These are phyloP conservation scores for Diaporthe capsici DNA, from an alignment of 2,329 filamentous ascomycete genomes.

Conservation along the genomic window DNA sequence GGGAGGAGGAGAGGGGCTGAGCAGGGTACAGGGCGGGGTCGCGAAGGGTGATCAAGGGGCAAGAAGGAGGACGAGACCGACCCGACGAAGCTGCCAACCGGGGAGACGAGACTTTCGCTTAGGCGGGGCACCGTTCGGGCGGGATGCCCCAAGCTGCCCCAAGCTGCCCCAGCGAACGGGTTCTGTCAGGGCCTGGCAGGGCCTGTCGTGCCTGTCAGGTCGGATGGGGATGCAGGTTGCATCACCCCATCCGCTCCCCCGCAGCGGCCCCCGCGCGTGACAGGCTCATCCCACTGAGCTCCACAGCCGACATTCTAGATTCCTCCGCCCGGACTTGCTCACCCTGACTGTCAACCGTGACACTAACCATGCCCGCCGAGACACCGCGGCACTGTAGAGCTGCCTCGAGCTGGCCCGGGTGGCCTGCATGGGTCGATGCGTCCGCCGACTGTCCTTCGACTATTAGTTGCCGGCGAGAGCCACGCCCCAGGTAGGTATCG, in stretches of 20 bases:
- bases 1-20: neutral
- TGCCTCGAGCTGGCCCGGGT: neutral
- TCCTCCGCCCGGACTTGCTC: conserved; percentile 19
- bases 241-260: conserved; percentile 38
- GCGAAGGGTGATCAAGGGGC: neutral
- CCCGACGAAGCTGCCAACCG: neutral
- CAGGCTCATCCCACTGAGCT: conserved; percentile 40
- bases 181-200: neutral
- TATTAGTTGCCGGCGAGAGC: conserved; percentile 22
- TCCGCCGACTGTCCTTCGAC: conserved; percentile 7
- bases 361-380: neutral
- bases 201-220: neutral
- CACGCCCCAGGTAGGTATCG: conserved; percentile 19
- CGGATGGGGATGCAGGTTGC: conserved; percentile 20
- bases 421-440: conserved; percentile 17
- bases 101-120: neutral
- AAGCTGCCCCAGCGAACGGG: neutral
- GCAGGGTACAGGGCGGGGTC: neutral
- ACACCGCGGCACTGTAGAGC: neutral
- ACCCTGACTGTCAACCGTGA: conserved; percentile 16
- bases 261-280: conserved; percentile 36
- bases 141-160: neutral
- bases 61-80: neutral
- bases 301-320: conserved; percentile 38
- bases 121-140: conserved; percentile 15